A percentile compares a stretch with the other conserved stretches of the same genome.
Conservation (phyloP, 2,329 filamentous ascomycete genomes). For the Monascus ruber region DNA sequence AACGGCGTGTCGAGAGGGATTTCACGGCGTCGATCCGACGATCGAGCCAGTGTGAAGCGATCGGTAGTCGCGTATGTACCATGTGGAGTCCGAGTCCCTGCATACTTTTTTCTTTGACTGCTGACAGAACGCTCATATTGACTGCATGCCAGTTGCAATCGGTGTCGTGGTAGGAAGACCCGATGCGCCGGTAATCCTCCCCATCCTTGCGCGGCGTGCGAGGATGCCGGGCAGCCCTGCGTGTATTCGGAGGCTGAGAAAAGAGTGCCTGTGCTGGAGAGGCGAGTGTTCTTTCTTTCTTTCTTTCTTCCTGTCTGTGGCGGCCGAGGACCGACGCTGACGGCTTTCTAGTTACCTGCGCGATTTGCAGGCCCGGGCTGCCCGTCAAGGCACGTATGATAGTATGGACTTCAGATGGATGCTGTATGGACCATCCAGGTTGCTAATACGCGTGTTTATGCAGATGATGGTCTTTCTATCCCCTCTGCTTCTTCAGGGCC, state of each 20-base stretch:
- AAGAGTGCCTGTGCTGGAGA: constrained; percentile 24
- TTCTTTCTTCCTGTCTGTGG: constrained; percentile 1
- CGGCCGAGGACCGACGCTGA: neutral
- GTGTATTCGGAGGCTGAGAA: constrained; percentile 27
- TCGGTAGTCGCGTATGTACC: too few relatives aligned
- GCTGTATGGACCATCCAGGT: too few relatives aligned
- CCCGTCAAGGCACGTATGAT: constrained; percentile 10
- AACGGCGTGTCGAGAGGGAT: too few relatives aligned
- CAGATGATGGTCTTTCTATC: neutral
- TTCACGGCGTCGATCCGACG: too few relatives aligned
- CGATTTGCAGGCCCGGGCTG: constrained; percentile 16
- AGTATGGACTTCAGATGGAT: neutral
- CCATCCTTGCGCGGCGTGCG: constrained; percentile 23
- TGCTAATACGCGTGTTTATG: neutral
- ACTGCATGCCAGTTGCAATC: constrained; percentile 18
- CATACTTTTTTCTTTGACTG: too few relatives aligned
- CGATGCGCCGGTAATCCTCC: constrained; percentile 25
- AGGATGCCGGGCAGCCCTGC: constrained; percentile 20
- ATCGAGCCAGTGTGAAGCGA: too few relatives aligned
- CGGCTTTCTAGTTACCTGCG: constrained; percentile 15
- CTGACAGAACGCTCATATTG: too few relatives aligned
- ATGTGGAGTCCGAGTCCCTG: too few relatives aligned
- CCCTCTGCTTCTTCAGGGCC: neutral
- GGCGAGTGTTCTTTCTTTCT: constrained; percentile 10
- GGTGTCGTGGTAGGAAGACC: constrained; percentile 25